Percentiles rank a stretch among this genome's conserved stretches.
Conservation (phyloP, 768 basidiomycete species). For the Leccinum uliginosum region DNA sequence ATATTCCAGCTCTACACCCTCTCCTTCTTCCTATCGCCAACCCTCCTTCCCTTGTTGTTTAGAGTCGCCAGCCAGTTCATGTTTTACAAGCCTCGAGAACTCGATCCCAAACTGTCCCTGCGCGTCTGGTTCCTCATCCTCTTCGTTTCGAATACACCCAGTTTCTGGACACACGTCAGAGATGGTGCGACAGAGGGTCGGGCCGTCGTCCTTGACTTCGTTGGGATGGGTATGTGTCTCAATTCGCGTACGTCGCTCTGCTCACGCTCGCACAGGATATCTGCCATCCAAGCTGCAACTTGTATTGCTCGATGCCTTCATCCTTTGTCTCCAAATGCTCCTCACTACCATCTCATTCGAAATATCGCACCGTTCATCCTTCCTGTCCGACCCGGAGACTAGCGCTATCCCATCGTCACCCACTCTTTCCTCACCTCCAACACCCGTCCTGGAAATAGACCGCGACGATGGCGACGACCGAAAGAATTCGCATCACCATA, state of each 20-base stretch:
- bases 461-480: conserved; percentile 9
- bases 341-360: conserved; percentile 71
- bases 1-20: conserved; percentile 70
- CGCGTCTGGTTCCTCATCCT: conserved; percentile 64
- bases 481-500: conserved; percentile 21
- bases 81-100: conserved; percentile 62
- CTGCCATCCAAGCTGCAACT: conserved; percentile 64
- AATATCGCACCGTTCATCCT: conserved; percentile 38
- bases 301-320: conserved; percentile 61
- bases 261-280: conserved; percentile 38
- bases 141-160: conserved; percentile 52
- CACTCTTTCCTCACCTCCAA: conserved; percentile 16
- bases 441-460: conserved; percentile 26
- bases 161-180: conserved; percentile 58
- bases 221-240: conserved; percentile 61
- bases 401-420: conserved; percentile 26
- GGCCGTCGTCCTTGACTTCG: conserved; percentile 69
- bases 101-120: conserved; percentile 60
- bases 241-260: background rate
- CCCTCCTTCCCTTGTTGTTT: conserved; percentile 37
- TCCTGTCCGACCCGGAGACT: conserved; percentile 40
- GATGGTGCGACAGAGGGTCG: conserved; percentile 53
- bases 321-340: conserved; percentile 61
- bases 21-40: conserved; percentile 75
- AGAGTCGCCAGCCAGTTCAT: conserved; percentile 61